Percentiles rank a stretch among this genome's conserved stretches.
These are phyloP conservation scores for Xanthoconium purpureum DNA, from an alignment of 768 basidiomycete genomes.

Conservation along the genomic window DNA sequence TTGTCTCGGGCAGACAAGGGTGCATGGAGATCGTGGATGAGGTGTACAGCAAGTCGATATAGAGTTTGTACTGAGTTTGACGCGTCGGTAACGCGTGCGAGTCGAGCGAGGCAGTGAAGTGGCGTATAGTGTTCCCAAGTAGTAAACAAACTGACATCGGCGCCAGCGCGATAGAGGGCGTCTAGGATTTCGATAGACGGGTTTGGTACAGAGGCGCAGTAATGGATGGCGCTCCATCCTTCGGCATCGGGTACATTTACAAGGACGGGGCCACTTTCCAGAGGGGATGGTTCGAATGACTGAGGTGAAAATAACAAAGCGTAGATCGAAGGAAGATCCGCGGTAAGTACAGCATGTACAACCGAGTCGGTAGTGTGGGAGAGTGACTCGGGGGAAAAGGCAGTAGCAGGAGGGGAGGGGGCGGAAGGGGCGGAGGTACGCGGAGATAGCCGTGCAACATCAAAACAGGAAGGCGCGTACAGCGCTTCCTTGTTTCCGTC, in stretches of 20 bases:
- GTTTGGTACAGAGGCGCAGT: constrained; percentile 53
- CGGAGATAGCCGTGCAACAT: constrained; percentile 27
- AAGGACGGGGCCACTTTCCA: constrained; percentile 42
- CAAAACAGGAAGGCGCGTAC: constrained; percentile 22
- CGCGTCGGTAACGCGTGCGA: constrained; percentile 32
- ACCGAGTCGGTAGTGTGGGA: constrained; percentile 47
- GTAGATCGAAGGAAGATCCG: constrained; percentile 50
- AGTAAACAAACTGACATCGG: constrained; percentile 71
- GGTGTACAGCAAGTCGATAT: constrained; percentile 61
- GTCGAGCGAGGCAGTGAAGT: constrained; percentile 61
- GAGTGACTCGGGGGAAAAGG: constrained; percentile 41
- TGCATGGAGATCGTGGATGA: constrained; percentile 65
- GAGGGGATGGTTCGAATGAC: constrained; percentile 42
- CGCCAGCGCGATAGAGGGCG: constrained; percentile 71
- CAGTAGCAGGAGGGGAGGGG: constrained; percentile 24
- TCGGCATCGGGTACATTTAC: constrained; percentile 65
- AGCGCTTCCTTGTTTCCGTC: constrained; percentile 32
- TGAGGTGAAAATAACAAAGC: constrained; percentile 53
- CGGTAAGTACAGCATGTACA: constrained; percentile 50
- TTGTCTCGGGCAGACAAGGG: constrained; percentile 65
- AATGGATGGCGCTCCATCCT: constrained; percentile 74
- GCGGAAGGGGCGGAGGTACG: constrained; percentile 20
- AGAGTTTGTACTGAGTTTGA: constrained; percentile 39
- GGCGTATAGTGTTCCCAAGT: constrained; percentile 59
- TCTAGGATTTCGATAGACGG: constrained; percentile 66